Evolutionary conservation across 23 red algal species (phyloP), one percentile per base, ranked within the genome.

Genomic region (Gracilariopsis chorda): DNA sequence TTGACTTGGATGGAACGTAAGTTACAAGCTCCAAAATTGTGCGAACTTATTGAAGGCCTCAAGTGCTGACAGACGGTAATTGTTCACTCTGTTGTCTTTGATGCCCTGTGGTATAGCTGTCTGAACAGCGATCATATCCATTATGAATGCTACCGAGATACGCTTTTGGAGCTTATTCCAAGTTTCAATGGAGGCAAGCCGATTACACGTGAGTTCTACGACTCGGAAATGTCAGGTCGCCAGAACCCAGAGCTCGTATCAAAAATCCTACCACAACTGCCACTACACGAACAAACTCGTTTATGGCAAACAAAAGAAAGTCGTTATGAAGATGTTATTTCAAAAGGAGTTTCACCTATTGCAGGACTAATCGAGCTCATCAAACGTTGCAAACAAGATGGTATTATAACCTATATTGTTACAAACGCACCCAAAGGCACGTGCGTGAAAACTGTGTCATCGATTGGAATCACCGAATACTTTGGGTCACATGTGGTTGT

Each of bases 1-100:
- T 92, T 61, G 89, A 92, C 68, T 47, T 92, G 34, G 89, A 92
- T 41, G 89, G 89, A 49, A 92, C 89, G 88, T 80, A 77, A 62
- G 88, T 79, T n/a, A n/a, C n/a, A n/a, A n/a, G n/a, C n/a, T n/a
- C n/a, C n/a, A n/a, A n/a, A n/a, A n/a, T n/a, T n/a, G n/a, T n/a
- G n/a, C n/a, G n/a, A n/a, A n/a, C n/a, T n/a, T n/a, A n/a, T n/a
- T n/a, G n/a, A n/a, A n/a, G n/a, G n/a, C n/a, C n/a, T n/a, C n/a
- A n/a, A n/a, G n/a, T n/a, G n/a, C n/a, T n/a, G n/a, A n/a, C n/a
- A n/a, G n/a, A n/a, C n/a, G n/a, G n/a, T n/a, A n/a, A n/a, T n/a
- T 41, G 23, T 29, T 51, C 64, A 20, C 24, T 12, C 21, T 63
- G n/a, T 48, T 24, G 40, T 25, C 20, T 44, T 3, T 3, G 2